These are phyloP conservation scores for Eutrema yunnanense DNA, from an alignment of 345 rosid genomes.

Conservation along the genomic window DNA sequence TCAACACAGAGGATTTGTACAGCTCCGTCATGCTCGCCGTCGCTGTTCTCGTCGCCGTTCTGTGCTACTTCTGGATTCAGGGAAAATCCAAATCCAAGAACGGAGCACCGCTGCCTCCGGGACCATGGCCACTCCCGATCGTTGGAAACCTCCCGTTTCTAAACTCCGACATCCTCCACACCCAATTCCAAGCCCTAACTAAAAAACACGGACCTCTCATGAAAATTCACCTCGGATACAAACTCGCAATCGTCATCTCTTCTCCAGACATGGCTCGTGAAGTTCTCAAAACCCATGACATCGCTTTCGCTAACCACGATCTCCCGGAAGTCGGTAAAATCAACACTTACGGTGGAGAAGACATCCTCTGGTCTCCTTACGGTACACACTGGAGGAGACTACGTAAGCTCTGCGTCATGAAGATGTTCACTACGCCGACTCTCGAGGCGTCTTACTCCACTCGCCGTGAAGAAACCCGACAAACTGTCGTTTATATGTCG, in stretches of 20 bases:
- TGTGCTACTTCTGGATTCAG: constrained; percentile 16
- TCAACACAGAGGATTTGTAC: constrained; percentile 5
- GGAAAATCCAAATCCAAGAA: constrained; percentile 13
- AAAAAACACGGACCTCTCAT: constrained; percentile 32
- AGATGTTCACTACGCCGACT: constrained; percentile 34
- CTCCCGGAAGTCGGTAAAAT: constrained; percentile 17
- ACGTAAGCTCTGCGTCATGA: constrained; percentile 29
- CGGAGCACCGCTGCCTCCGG: constrained; percentile 30
- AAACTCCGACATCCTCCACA: constrained; percentile 24
- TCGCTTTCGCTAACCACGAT: constrained; percentile 35
- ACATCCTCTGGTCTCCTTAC: constrained; percentile 33
- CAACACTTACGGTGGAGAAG: constrained; percentile 29
- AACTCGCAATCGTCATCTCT: constrained; percentile 23
- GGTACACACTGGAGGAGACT: constrained; percentile 31
- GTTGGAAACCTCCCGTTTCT: constrained; percentile 38
- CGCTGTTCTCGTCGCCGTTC: background rate
- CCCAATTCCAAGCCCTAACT: constrained; percentile 22
- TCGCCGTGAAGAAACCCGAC: constrained; percentile 30
- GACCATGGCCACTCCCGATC: constrained; percentile 35
- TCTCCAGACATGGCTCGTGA: constrained; percentile 31
- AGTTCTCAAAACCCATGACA: constrained; percentile 32
- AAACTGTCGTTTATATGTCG: constrained; percentile 27
- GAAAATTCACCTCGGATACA: constrained; percentile 35
- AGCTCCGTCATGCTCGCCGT: background rate
- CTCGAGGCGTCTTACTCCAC: constrained; percentile 34